Evolutionary conservation across 2,329 filamentous ascomycete genomes (phyloP), one percentile per base, ranked within the genome.

Genomic region (Macrophomina pseudophaseolina): DNA sequence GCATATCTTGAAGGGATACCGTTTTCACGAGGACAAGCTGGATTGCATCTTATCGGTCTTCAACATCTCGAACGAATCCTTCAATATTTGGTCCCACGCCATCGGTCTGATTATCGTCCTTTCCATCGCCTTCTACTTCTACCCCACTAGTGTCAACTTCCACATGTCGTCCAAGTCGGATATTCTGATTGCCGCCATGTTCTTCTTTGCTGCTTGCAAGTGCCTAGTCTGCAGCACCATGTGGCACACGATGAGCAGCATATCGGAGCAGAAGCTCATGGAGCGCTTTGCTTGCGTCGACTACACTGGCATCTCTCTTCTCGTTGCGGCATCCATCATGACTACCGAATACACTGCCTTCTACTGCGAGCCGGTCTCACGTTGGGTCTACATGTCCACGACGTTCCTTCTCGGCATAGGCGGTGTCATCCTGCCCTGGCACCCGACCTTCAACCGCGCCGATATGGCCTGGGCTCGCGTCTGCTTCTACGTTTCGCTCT

Each of bases 171-270:
- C 91, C 67, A 96, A 93, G 64, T 88, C 91, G 58, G 95, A 99
- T 76, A 88, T 98, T 68, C 87, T 95, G 74, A 93, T 99, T 69
- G 94, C 94, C 0, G 93, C 91, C 28, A 86, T 96, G 71, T 99
- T 99, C 85, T 97, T 99, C 83, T 92, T 97, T 75, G 95, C 94
- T 56, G 95, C 95, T 53, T 93, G 90, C 83, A 93, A 98, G 79
- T 98, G 94, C 74, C 87, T 99, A 65, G 88, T 94, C 75, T 99
- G 95, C 88, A 96, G 91, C 69, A 94, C 91, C 70, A 89, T 98
- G 75, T 99, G 95, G 95, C 95, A 99, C 82, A 97, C 95, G 32
- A 98, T 99, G 93, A 97, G 94, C 82, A 93, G 92, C 73, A 96
- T 98, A 65, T 93, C 94, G 18, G 92, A 97, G 71, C 90, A 97